phyloP scores from a whole-genome alignment of 1,284 basidiomycete genomes.

The Acaromyces ingoldii region DNA sequence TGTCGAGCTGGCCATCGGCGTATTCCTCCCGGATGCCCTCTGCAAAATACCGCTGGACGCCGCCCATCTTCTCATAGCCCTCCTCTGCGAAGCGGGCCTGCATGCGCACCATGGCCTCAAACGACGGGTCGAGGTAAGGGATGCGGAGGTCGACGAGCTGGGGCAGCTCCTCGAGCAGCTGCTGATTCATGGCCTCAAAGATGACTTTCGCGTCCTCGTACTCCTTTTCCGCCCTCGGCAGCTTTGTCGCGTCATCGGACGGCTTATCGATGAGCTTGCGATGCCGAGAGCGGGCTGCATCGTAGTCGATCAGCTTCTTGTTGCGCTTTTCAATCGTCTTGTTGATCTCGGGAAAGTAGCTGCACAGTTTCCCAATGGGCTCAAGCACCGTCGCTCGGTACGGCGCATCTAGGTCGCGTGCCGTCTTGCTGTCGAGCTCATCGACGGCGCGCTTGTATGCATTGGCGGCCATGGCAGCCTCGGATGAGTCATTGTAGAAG shows the following conservation, averaged over 20 bases:
- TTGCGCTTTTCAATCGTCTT: constrained; percentile 89
- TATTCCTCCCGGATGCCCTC: constrained; percentile 63
- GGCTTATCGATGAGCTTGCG: constrained; percentile 88
- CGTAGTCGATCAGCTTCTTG: constrained; percentile 97
- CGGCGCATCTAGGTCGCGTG: constrained; percentile 82
- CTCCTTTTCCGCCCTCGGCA: constrained; percentile 89
- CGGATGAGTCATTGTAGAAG: constrained; percentile 67
- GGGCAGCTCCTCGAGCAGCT: constrained; percentile 84
- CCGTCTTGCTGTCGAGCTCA: constrained; percentile 80
- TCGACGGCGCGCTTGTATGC: constrained; percentile 93
- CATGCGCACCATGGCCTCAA: constrained; percentile 94
- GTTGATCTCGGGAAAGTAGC: constrained; percentile 90
- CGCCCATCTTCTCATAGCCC: constrained; percentile 93
- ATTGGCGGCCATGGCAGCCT: constrained; percentile 91
- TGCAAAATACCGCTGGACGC: constrained; percentile 74
- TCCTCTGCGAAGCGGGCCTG: constrained; percentile 95
- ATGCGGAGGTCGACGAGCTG: constrained; percentile 88
- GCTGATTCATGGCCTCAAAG: constrained; percentile 87
- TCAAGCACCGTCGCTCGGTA: constrained; percentile 92
- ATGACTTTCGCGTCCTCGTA: constrained; percentile 88
- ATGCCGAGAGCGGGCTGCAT: constrained; percentile 69
- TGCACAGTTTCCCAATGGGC: constrained; percentile 85
- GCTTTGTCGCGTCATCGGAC: constrained; percentile 82
- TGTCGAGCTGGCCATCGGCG: constrained; percentile 89
- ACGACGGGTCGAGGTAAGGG: constrained; percentile 95